Evolutionary conservation across 148 eudicot species (phyloP).

Genomic region (Cornus kousa): DNA sequence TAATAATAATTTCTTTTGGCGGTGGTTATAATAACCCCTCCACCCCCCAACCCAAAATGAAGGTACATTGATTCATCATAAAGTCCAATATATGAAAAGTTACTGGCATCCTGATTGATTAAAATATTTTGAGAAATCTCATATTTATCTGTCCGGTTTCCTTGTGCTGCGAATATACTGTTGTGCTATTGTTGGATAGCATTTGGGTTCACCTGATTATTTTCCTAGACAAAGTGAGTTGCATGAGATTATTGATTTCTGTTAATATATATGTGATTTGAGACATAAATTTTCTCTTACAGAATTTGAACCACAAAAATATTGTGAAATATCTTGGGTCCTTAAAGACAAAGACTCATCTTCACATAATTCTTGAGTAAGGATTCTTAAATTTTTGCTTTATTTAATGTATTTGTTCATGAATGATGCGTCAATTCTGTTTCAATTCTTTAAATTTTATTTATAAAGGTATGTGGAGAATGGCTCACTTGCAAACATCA

Average conservation of each 20-base stretch:
- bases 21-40: background rate
- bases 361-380: slow-evolving; percentile 98
- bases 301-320: slow-evolving; percentile 98
- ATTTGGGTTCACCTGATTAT: background rate
- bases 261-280: background rate
- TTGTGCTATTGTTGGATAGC: background rate
- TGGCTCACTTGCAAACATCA: slow-evolving; percentile 97
- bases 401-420: slow-evolving; percentile 6
- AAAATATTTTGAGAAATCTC: background rate
- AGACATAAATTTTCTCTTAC: slow-evolving; percentile 27
- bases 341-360: slow-evolving; percentile 84
- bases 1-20: background rate
- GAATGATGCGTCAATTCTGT: slow-evolving; percentile 4
- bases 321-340: slow-evolving; percentile 99
- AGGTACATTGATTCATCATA: background rate
- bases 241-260: background rate
- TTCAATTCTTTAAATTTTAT: slow-evolving; percentile 10
- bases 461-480: slow-evolving; percentile 86
- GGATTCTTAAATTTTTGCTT: slow-evolving; percentile 22
- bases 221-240: background rate
- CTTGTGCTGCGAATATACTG: background rate
- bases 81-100: background rate
- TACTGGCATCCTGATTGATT: background rate
- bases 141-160: background rate
- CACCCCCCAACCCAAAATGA: background rate